Percentiles rank a stretch among this genome's conserved stretches.
These are phyloP conservation scores for Boletus fagicola DNA, from an alignment of 768 basidiomycete species.

Conservation along the genomic window DNA sequence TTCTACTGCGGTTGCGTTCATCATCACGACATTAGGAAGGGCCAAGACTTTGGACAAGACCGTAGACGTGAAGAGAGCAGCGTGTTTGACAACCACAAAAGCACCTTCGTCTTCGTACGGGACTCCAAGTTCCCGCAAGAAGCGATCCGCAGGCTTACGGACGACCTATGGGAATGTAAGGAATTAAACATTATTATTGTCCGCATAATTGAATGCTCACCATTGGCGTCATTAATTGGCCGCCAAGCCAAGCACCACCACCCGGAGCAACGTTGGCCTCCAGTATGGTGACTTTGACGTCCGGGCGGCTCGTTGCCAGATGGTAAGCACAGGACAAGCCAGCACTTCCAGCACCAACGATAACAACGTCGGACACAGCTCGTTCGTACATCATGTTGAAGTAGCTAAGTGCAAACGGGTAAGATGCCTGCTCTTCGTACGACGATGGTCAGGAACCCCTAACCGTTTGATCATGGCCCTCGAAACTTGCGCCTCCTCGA, in stretches of 20 bases:
- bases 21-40: conserved; percentile 67
- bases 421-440: not conserved
- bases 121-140: conserved; percentile 67
- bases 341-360: conserved; percentile 69
- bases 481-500: conserved; percentile 73
- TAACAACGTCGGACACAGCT: conserved; percentile 73
- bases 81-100: conserved; percentile 80
- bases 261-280: conserved; percentile 81
- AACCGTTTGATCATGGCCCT: conserved; percentile 78
- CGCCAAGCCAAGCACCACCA: conserved; percentile 76
- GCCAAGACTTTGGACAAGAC: conserved; percentile 68
- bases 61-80: conserved; percentile 78
- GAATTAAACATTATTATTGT: not conserved
- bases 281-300: conserved; percentile 63
- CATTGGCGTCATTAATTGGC: conserved; percentile 80
- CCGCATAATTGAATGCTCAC: conserved; percentile 32
- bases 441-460: not conserved
- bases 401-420: conserved; percentile 46
- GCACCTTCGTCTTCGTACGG: conserved; percentile 75
- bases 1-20: conserved; percentile 81
- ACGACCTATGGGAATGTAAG: conserved; percentile 48
- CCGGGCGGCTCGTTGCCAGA: conserved; percentile 63
- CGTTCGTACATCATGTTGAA: conserved; percentile 72
- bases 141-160: conserved; percentile 72
- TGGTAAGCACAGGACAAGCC: conserved; percentile 75